Evolutionary conservation across 169 alveolate genomes (phyloP), one percentile per base, ranked within the genome.

Genomic region (Cyclospora cayetanensis): DNA sequence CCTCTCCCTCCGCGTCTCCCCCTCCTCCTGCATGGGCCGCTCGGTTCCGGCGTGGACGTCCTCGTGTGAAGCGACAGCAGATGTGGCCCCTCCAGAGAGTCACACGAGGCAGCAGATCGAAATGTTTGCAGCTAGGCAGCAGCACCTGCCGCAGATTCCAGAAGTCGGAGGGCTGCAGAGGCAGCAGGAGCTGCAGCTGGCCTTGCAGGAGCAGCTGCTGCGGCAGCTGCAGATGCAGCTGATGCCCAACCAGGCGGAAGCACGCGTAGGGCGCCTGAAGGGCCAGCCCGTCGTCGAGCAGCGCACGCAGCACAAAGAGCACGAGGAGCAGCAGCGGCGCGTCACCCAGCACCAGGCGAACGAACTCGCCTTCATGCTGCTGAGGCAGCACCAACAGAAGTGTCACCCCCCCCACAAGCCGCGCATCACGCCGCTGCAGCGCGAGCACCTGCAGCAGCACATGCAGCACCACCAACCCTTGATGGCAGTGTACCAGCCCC

Each of bases 101-200:
- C 11, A 55, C 34, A 9, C 12, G 70, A 20, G n/a, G 70, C 70
- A 55, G 70, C 70, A 55, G 70, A 7, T 15, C 9, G 22, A 46
- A 46, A 15, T 15, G 55, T 46, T 46, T 46, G 55, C 55, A 46
- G 55, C 55, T 20, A 20, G n/a, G 70, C 70, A 12, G 70, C 70
- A 55, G 70, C 70, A 12, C 34, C 70, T 11, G 70, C 70, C 4
- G 70, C 70, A 55, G 70, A n/a, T n/a, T n/a, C n/a, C 70, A 55
- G 70, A 20, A 12, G 70, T 29, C 4, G n/a, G n/a, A n/a, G n/a
- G n/a, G 70, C 70, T 55, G 70, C 70, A 55, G 27, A 20, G 27
- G 70, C 70, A 55, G 34, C 70, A 55, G 27, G 34, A 55, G 70
- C 70, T 55, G 70, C 34, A 55, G 70, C 70, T 7, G 70, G 55